Conservation (phyloP, 257 asterid genomes). For the Leptodermis oblonga region DNA sequence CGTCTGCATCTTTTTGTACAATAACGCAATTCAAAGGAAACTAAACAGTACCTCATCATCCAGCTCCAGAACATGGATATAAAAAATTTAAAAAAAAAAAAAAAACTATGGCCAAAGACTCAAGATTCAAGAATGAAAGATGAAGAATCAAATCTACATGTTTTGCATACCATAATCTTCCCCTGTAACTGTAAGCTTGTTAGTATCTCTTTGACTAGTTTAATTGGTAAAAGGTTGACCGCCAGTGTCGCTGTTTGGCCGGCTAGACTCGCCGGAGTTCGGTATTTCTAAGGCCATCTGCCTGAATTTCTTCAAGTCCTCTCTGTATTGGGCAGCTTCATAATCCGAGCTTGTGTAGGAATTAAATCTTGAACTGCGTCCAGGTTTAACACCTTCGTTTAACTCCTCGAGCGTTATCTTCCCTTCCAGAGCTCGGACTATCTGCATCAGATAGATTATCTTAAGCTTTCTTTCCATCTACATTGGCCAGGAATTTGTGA, state of each 20-base stretch:
- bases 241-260: constrained; percentile 66
- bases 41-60: no score
- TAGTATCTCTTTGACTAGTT: neutral
- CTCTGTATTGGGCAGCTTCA: constrained; percentile 62
- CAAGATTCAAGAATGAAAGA: no score
- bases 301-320: constrained; percentile 67
- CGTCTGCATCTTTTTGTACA: no score
- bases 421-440: constrained; percentile 68
- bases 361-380: constrained; percentile 31
- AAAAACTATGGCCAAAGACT: no score
- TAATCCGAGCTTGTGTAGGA: constrained; percentile 58
- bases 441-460: constrained; percentile 28
- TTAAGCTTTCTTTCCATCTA: neutral
- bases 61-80: no score
- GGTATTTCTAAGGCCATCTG: constrained; percentile 67
- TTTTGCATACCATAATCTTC: neutral
- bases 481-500: no score
- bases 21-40: no score
- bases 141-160: neutral
- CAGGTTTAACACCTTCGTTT: constrained; percentile 43
- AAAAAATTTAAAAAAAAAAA: no score
- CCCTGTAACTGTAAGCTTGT: neutral
- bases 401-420: constrained; percentile 48
- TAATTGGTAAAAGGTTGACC: constrained; percentile 29
- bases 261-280: constrained; percentile 52